Percentiles rank a stretch among this genome's conserved stretches.
Evolutionary conservation across 352 stramenopile genomes (phyloP).

Genomic region (Globisporangium takayamanum): DNA sequence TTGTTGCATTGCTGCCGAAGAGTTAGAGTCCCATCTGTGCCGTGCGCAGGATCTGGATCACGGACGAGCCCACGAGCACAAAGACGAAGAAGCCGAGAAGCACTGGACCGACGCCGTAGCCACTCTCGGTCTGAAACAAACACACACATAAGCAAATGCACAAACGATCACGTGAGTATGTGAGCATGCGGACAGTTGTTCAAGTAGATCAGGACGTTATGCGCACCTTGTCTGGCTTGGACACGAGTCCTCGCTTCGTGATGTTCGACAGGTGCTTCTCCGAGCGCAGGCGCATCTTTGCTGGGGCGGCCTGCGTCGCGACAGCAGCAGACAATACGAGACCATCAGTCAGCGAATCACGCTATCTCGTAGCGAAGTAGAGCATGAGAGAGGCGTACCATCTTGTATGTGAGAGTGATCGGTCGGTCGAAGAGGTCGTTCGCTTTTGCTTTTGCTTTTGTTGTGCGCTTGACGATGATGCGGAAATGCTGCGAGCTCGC

Average conservation of each 20-base stretch:
- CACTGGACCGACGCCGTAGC: constrained; percentile 71
- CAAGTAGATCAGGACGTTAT: not conserved
- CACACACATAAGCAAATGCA: not conserved
- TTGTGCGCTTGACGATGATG: not conserved
- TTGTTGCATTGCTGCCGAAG: too few relatives aligned
- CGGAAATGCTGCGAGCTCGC: not conserved
- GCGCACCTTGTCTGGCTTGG: constrained; percentile 68
- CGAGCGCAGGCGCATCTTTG: constrained; percentile 82
- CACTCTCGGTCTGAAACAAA: constrained; percentile 41
- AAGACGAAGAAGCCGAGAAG: constrained; percentile 86
- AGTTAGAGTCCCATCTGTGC: constrained; percentile 67
- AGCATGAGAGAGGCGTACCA: not conserved
- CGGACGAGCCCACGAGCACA: constrained; percentile 78
- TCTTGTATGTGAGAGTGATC: not conserved
- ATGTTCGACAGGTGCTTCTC: constrained; percentile 87
- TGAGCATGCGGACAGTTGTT: not conserved
- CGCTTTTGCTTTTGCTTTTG: not conserved
- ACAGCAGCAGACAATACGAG: not conserved
- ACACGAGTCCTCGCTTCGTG: constrained; percentile 80
- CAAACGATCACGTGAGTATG: not conserved
- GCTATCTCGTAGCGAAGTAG: not conserved
- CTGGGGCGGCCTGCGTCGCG: constrained; percentile 39
- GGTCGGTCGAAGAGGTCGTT: not conserved
- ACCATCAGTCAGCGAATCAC: not conserved
- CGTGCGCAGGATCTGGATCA: constrained; percentile 82